Evolutionary conservation across 2,329 filamentous ascomycete genomes (phyloP).

Genomic region (Botryotinia narcissicola): DNA sequence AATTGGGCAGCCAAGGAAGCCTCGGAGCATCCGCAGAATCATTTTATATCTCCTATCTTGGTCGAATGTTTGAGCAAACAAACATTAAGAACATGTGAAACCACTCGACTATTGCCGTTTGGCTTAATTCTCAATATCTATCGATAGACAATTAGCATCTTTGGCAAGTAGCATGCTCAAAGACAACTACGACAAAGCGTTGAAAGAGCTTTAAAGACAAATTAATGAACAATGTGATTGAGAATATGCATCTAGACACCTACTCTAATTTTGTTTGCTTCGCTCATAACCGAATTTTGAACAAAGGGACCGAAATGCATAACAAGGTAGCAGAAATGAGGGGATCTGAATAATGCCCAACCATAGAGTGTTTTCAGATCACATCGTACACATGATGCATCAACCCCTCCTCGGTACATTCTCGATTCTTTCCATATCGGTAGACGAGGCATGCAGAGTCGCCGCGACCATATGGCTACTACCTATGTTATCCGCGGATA

Average conservation of each 20-base stretch:
- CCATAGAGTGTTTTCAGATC: neutral
- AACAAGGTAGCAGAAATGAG: slow-evolving; percentile 20
- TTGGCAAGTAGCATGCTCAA: neutral
- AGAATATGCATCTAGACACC: neutral
- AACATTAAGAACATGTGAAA: neutral
- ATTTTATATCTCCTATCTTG: neutral
- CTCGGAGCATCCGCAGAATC: neutral
- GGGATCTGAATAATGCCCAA: neutral
- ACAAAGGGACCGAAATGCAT: slow-evolving; percentile 20
- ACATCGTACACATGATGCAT: slow-evolving; percentile 9
- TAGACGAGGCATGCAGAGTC: slow-evolving; percentile 21
- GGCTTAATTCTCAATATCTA: neutral
- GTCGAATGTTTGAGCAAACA: neutral
- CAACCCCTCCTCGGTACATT: neutral
- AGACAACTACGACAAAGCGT: neutral
- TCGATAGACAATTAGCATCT: slow-evolving; percentile 4
- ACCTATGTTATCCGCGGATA: slow-evolving; percentile 17
- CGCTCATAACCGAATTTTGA: slow-evolving; percentile 11
- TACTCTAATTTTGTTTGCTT: neutral
- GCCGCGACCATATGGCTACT: slow-evolving; percentile 21
- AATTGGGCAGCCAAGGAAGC: neutral
- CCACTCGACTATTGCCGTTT: neutral
- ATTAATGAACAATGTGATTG: slow-evolving; percentile 13
- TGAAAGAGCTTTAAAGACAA: neutral
- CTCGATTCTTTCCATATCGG: slow-evolving; percentile 9